Evolutionary conservation across 2,329 filamentous ascomycete genomes (phyloP), one percentile per base, ranked within the genome.

Genomic region (Thelonectria blattea): DNA sequence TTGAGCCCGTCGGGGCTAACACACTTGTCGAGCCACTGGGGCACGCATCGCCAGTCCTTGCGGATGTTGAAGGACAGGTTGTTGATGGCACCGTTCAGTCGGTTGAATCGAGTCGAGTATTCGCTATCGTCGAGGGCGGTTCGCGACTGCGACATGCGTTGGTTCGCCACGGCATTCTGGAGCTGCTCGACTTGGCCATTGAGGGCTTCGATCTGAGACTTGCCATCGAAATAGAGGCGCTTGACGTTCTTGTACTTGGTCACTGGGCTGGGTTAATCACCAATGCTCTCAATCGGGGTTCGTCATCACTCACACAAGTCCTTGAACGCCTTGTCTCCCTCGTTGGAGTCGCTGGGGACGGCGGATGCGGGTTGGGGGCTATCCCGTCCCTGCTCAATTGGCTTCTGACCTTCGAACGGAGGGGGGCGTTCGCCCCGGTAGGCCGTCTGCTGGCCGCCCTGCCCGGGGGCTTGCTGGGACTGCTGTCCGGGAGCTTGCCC

Each of bases 171-270:
- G n/a, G 93, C 95, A 75, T 99, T 98, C 75, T 99, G 95, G 17
- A 99, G 84, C 70, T 95, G 91, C 75, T 97, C 94, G 22, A 98
- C 91, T 76, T 97, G 93, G 17, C 88, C 84, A 66, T 89, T 91
- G 69, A 96, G 90, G 70, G 91, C 87, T 71, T 97, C 93, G 55
- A 98, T 94, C 77, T 97, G 93, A 15, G 88, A 85, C 73, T 96
- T 95, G 72, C 94, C 93, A 65, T 98, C 95, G 75, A 98, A 98
- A 75, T 97, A 99, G 70, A 97, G 91, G 57, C 93, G 89, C 81
- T 99, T 99, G 59, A 99, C 94, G 74, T 97, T 97, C 75, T 96
- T 96, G 75, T 99, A 99, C 80, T 99, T 99, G 67, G 87, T 88
- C 72, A 95, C 93, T 97, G 65, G 53, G 72, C 20, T 78, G 4